Conservation (phyloP, 176 grass and related monocot genomes). For the Oropetium thomaeum region DNA sequence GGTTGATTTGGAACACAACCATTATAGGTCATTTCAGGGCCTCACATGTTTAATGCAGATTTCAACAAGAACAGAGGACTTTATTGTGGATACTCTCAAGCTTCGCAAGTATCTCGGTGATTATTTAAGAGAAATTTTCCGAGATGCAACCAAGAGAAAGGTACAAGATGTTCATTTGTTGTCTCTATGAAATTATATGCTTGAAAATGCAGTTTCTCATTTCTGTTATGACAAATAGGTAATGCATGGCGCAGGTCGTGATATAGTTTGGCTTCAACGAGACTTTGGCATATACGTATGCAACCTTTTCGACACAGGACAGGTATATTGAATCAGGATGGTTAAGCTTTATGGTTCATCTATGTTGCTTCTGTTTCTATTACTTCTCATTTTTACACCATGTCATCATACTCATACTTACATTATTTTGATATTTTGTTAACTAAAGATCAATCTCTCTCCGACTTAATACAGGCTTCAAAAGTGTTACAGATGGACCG, state of each 20-base stretch:
- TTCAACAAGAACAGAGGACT: slow-evolving; percentile 90
- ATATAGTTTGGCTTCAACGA: slow-evolving; percentile 90
- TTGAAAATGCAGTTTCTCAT: slow-evolving; percentile 31
- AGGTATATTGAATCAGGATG: slow-evolving; percentile 48
- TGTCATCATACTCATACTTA: background rate
- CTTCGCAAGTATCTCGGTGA: slow-evolving; percentile 75
- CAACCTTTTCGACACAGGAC: slow-evolving; percentile 96
- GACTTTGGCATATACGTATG: slow-evolving; percentile 92
- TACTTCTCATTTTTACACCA: background rate
- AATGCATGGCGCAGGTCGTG: slow-evolving; percentile 93
- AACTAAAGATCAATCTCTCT: slow-evolving; percentile 30
- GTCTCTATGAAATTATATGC: slow-evolving; percentile 1
- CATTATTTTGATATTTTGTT: slow-evolving; percentile 15
- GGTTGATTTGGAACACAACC: slow-evolving; percentile 99
- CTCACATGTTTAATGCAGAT: slow-evolving; percentile 98
- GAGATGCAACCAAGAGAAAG: slow-evolving; percentile 84
- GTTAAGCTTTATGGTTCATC: background rate
- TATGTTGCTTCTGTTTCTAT: slow-evolving; percentile 16
- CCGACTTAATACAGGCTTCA: slow-evolving; percentile 67
- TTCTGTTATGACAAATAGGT: slow-evolving; percentile 49
- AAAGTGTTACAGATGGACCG: slow-evolving; percentile 80
- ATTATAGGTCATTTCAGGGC: slow-evolving; percentile 91
- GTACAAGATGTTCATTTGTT: slow-evolving; percentile 33
- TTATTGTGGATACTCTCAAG: slow-evolving; percentile 92
- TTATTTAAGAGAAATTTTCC: slow-evolving; percentile 74